phyloP scores from a whole-genome alignment of 495 filamentous ascomycete genomes.

The Cladorrhinum samala region DNA sequence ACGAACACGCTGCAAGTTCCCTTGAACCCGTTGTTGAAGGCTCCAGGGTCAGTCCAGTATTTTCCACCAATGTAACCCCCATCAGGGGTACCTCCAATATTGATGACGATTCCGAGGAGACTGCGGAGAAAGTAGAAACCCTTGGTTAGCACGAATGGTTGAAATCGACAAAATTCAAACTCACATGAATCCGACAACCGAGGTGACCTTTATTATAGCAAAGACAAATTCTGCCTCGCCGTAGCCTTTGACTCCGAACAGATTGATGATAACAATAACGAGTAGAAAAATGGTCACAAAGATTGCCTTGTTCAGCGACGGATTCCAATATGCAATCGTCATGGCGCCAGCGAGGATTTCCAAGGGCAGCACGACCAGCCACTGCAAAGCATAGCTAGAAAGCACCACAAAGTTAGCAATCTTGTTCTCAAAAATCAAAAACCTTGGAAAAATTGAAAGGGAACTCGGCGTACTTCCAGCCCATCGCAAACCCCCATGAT shows the following conservation, averaged over 20 bases:
- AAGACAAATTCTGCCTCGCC: constrained; percentile 91
- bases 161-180: constrained; percentile 21
- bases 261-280: constrained; percentile 71
- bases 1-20: constrained; percentile 91
- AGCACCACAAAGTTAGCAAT: not conserved
- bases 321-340: constrained; percentile 82
- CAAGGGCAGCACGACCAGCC: constrained; percentile 82
- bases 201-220: constrained; percentile 76
- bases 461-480: constrained; percentile 64
- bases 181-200: constrained; percentile 85
- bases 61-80: constrained; percentile 77
- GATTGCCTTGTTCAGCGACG: constrained; percentile 58
- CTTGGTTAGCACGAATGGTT: not conserved
- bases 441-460: not conserved
- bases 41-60: constrained; percentile 78
- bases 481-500: constrained; percentile 97
- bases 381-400: constrained; percentile 80
- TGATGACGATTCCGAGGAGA: constrained; percentile 72
- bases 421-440: not conserved
- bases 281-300: constrained; percentile 80
- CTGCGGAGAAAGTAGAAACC: constrained; percentile 27
- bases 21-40: constrained; percentile 91
- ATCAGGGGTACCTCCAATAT: constrained; percentile 69
- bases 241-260: constrained; percentile 82
- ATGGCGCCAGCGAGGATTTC: constrained; percentile 89